Evolutionary conservation across 495 filamentous ascomycete genomes (phyloP).

Genomic region (Rhizodiscina lignyota): DNA sequence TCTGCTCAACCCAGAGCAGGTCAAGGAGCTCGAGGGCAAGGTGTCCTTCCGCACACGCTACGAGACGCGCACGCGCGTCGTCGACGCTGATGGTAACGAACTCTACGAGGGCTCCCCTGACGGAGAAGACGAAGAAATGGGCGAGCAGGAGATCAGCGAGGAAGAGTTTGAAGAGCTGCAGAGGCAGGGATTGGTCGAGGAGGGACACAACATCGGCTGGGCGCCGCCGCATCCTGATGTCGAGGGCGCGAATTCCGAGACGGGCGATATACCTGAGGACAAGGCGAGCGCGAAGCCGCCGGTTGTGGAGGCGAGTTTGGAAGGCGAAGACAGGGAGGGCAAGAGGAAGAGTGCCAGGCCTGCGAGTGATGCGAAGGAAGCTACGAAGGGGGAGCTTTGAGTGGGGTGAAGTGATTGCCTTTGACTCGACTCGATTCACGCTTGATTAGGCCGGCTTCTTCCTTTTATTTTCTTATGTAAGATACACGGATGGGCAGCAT

Average conservation of each 20-base stretch:
- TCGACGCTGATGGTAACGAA: constrained; percentile 64
- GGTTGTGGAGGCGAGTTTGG: constrained; percentile 22
- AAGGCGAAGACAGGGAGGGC: no score
- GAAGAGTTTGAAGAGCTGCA: no score
- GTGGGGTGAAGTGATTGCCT: constrained; percentile 20
- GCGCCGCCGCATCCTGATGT: constrained; percentile 77
- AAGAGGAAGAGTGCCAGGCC: constrained; percentile 20
- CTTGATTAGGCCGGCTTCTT: no score
- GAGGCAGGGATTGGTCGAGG: no score
- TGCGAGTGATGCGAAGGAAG: constrained; percentile 27
- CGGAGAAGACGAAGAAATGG: constrained; percentile 13
- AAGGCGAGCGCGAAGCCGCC: constrained; percentile 17
- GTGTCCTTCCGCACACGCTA: constrained; percentile 89
- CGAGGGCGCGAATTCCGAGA: constrained; percentile 55
- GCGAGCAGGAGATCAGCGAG: neutral
- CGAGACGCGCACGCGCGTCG: constrained; percentile 71
- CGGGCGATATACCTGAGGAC: constrained; percentile 20
- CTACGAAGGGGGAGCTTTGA: constrained; percentile 40
- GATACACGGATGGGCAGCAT: no score
- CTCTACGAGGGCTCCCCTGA: constrained; percentile 29
- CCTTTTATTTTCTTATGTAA: no score
- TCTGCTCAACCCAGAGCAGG: constrained; percentile 64
- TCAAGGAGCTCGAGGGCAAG: constrained; percentile 72
- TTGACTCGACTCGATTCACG: no score
- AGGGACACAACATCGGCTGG: constrained; percentile 3